A percentile compares a stretch with the other conserved stretches of the same genome.
Evolutionary conservation across 441 rosid species (phyloP).

Genomic region (Francoa sonchifolia): DNA sequence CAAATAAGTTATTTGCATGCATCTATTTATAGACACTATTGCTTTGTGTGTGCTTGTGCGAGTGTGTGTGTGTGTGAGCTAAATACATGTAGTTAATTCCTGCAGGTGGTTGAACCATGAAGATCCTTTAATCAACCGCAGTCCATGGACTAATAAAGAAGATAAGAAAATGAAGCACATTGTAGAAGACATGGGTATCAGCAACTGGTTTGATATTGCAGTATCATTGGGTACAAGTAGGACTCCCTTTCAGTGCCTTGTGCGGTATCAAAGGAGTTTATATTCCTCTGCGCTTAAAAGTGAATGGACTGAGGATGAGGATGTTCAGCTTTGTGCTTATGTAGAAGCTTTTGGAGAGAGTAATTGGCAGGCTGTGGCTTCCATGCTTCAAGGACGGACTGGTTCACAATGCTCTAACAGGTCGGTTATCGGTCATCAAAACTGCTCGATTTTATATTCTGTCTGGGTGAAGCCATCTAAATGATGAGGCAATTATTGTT

Average conservation of each 20-base stretch:
- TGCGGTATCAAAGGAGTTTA: slow-evolving; percentile 73
- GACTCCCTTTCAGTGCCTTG: slow-evolving; percentile 80
- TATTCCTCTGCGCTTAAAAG: slow-evolving; percentile 50
- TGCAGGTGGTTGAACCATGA: slow-evolving; percentile 81
- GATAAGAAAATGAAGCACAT: slow-evolving; percentile 46
- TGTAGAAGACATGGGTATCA: slow-evolving; percentile 50
- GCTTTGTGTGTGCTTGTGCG: slow-evolving; percentile 1
- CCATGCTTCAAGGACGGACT: slow-evolving; percentile 49
- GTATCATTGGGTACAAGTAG: slow-evolving; percentile 55
- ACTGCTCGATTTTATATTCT: background rate
- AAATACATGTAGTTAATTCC: slow-evolving; percentile 4
- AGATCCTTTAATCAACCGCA: slow-evolving; percentile 64
- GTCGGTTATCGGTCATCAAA: slow-evolving; percentile 29
- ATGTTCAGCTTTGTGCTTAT: slow-evolving; percentile 59
- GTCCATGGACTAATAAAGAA: slow-evolving; percentile 58
- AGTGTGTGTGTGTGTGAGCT: slow-evolving; percentile 8
- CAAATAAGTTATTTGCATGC: too few species aligned
- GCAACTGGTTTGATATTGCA: slow-evolving; percentile 65
- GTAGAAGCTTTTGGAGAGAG: slow-evolving; percentile 59
- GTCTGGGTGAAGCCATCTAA: background rate
- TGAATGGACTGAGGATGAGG: slow-evolving; percentile 83
- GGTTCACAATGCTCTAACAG: slow-evolving; percentile 91
- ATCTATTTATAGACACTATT: too few species aligned
- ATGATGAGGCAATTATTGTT: background rate
- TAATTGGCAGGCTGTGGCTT: slow-evolving; percentile 76